These are phyloP conservation scores for Fusarium torulosum DNA, from an alignment of 2,329 filamentous ascomycete species.

Conservation along the genomic window DNA sequence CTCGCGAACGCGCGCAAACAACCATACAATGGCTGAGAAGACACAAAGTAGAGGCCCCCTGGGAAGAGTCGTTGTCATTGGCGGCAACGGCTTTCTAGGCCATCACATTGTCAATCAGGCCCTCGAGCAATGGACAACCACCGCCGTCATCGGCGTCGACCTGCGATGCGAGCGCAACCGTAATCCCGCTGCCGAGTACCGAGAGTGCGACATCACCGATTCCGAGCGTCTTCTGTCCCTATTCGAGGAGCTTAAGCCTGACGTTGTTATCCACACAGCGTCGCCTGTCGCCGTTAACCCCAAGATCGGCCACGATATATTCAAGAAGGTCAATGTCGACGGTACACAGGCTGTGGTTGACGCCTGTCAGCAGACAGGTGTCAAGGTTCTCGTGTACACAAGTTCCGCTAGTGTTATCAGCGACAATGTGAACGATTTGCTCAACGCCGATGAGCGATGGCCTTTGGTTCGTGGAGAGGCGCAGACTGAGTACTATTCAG, in stretches of 20 bases:
- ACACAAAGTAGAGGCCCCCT: constrained; percentile 58
- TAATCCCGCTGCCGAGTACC: constrained; percentile 70
- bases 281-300: constrained; percentile 72
- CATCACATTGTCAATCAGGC: constrained; percentile 84
- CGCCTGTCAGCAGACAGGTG: constrained; percentile 76
- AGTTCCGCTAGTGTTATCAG: constrained; percentile 89
- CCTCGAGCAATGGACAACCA: constrained; percentile 64
- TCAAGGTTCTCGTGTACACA: constrained; percentile 90
- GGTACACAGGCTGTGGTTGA: constrained; percentile 84
- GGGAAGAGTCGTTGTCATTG: constrained; percentile 81
- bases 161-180: constrained; percentile 78
- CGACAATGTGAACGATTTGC: constrained; percentile 82
- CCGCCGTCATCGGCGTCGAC: constrained; percentile 77
- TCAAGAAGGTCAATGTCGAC: constrained; percentile 87
- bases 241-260: constrained; percentile 76
- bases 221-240: constrained; percentile 69
- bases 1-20: background rate
- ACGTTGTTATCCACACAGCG: constrained; percentile 92
- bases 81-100: constrained; percentile 87
- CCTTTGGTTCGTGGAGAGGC: constrained; percentile 78
- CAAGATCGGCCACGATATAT: constrained; percentile 69
- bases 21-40: constrained; percentile 18
- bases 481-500: constrained; percentile 86
- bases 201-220: constrained; percentile 83
- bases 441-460: constrained; percentile 87